Evolutionary conservation across 2,329 filamentous ascomycete genomes (phyloP), one percentile per base, ranked within the genome.

Genomic region (Sarocladium oryzae): DNA sequence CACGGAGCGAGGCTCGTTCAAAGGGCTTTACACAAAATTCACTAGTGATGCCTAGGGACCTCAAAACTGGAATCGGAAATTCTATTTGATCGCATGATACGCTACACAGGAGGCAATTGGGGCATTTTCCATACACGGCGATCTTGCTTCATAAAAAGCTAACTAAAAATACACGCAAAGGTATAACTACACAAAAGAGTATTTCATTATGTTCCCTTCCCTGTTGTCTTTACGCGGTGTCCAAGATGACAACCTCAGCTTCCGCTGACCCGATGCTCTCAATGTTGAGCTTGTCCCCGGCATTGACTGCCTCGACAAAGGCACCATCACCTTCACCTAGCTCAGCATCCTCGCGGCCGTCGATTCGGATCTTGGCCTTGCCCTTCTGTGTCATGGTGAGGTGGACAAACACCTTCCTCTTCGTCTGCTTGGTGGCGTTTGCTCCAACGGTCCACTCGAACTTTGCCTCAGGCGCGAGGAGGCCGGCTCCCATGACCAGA

Each of bases 291-390:
- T 76, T 77, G 63, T 88, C 85, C 0, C 84, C 85, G 9, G 76
- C 78, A 58, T 77, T 79, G 10, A 88, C 76, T 13, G 68, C 68
- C 6, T 84, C 82, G 6, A 95, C 71, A 66, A 88, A 93, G 1
- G 86, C 88, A 15, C 88, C 89, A 67, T 95, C 89, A 0, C 89
- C 89, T 68, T 95, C 89, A 1, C 70, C 72, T 16, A 95, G 65
- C 57, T 70, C 68, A 0, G 79, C 79, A 55, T 86, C 82, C 40
- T 87, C 82, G 52, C 82, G 71, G 1, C 81, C 81, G 61, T 77
- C 86, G 59, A 85, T 71, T 57, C 78, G 78, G 54, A 95, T 81
- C 73, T 81, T 88, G 33, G 87, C 78, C 57, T 83, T 86, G 21
- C 87, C 87, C 36, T 76, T 76, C 70, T 88, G 86, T 70, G 84